These are phyloP conservation scores for Aphanomyces euteiches DNA, from an alignment of 352 stramenopile genomes.

Conservation along the genomic window DNA sequence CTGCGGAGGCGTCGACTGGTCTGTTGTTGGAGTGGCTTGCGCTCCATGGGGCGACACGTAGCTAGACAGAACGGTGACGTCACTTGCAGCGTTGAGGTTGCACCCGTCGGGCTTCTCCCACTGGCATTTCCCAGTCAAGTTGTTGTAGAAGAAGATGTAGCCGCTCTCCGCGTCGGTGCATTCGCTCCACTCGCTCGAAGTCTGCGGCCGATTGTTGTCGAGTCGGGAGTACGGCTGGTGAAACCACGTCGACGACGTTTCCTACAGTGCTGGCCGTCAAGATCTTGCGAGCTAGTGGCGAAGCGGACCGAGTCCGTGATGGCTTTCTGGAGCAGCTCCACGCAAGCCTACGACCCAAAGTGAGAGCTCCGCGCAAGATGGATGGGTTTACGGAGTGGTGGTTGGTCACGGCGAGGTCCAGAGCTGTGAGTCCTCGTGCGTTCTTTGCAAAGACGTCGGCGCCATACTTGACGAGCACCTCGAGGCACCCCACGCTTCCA, in stretches of 20 bases:
- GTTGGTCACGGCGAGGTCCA: constrained; percentile 46
- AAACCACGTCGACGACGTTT: constrained; percentile 47
- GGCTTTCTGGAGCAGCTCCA: constrained; percentile 43
- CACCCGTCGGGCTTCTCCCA: constrained; percentile 52
- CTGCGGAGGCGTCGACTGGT: neutral
- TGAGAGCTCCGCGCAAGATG: neutral
- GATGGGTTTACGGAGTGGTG: constrained; percentile 35
- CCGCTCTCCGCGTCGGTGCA: constrained; percentile 59
- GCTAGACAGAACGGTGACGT: neutral
- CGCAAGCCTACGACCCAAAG: constrained; percentile 32
- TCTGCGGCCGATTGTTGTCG: neutral
- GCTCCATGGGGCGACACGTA: neutral
- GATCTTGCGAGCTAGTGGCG: neutral
- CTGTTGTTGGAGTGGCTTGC: neutral
- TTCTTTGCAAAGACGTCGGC: constrained; percentile 49
- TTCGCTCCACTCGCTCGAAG: constrained; percentile 47
- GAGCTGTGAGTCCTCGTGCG: constrained; percentile 47
- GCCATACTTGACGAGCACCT: constrained; percentile 49
- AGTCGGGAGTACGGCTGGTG: constrained; percentile 47
- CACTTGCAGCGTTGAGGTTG: constrained; percentile 12
- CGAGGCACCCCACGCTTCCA: constrained; percentile 37
- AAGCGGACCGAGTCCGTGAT: constrained; percentile 40
- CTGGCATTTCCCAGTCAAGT: constrained; percentile 64
- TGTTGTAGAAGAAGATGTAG: constrained; percentile 68
- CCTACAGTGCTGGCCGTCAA: constrained; percentile 10